Base-by-base conservation (phyloP, 2,329 filamentous ascomycete species). In the Zarea fungicola region DNA sequence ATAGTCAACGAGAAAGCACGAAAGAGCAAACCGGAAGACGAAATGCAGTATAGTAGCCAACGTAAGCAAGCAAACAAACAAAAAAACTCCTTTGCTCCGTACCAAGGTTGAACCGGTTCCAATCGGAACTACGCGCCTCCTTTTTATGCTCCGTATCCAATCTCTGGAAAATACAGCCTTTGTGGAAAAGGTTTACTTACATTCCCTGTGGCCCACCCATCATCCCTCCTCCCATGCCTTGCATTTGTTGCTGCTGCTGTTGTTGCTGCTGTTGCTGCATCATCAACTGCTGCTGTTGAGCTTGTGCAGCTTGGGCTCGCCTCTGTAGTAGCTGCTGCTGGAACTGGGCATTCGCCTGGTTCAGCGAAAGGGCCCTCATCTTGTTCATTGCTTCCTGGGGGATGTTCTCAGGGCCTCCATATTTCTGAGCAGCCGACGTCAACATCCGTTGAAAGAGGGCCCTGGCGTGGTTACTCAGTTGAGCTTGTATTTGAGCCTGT, bases 211-310 rank as follows among this genome's bases (percentile, higher is more conserved):
- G 67, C 11, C 71, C 71, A n/a, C n/a, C n/a, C 73, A 77, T 76
- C 71, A 80, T 79, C 22, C 71, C 69, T 46, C 73, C 70, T 71
- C 80, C 78, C 68, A 79, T 78, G 6, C 72, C 72, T 51, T 77
- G 73, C 68, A 79, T 73, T 26, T 66, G 64, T 43, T 64, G 64
- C 55, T 72, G 66, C 54, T 72, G 67, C 42, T 62, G 58, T 29
- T 65, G 58, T 48, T 70, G 65, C 43, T 65, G 65, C 41, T 63
- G 54, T 39, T 70, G 67, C 52, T 70, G 67, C 58, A 65, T 52
- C 56, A 66, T 56, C 42, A 62, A 58, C 42, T 64, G 61, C 23
- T 70, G 67, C 13, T 52, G 55, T 32, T 57, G 55, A 23, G 50
- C 63, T 56, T 55, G 58, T 68, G 65, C 16, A 34, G 28, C 26